Evolutionary conservation across 2,329 filamentous ascomycete species (phyloP), one percentile per base, ranked within the genome.

Genomic region (Fonsecaea monophora): DNA sequence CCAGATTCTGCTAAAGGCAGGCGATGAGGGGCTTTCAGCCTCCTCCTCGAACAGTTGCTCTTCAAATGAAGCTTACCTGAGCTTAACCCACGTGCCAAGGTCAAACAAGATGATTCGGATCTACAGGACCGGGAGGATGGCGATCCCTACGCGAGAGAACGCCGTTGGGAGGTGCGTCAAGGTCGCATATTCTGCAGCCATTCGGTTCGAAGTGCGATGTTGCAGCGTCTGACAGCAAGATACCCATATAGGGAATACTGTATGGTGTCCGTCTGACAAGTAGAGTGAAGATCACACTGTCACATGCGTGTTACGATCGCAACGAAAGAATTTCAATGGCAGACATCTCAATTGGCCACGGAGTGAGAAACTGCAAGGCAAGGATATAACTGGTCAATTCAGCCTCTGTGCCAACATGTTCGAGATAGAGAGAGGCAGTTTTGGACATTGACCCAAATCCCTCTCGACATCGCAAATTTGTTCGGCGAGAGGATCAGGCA

Each of bases 41-140:
- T 40, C 30, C 35, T 45, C 34, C 50, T 53, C 48, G 10, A 40
- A 45, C n/a, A 37, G 8, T n/a, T 15, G 21, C n/a, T 53, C 10
- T 35, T 57, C 35, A 10, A n/a, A 12, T 8, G 10, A 50, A 57
- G 38, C 37, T 35, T 54, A 42, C 53, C 38, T 34, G 53, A 58
- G 53, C 38, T 53, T 53, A 25, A 56, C 25, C 62, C 62, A 64
- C 62, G 62, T 64, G 62, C 62, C 62, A 64, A 59, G 62, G 55
- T 50, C 25, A 45, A 34, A 64, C 54, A 59, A 64, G 62, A 38
- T 64, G 62, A 64, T 64, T 64, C 55, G 62, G 55, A 64, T 64
- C 34, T 18, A 34, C 25, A 42, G 9, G 3, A 13, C 40, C 8
- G 55, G 9, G 12, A n/a, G 25, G 57, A 48, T 21, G 57, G 57